Conservation (phyloP, 129 eudicot genomes). For the Gnaphalium uliginosum region DNA sequence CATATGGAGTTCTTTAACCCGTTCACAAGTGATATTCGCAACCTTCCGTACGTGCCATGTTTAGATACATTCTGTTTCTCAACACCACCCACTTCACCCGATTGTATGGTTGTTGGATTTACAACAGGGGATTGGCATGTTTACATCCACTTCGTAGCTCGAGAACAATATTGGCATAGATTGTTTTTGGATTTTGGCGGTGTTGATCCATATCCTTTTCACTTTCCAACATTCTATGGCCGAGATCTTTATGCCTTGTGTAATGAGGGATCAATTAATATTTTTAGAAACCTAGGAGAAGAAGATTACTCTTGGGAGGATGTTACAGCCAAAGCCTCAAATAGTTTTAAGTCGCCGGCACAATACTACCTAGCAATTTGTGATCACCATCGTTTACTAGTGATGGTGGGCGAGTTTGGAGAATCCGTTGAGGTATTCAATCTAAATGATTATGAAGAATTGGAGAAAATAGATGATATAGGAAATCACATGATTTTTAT, state of each 20-base stretch:
- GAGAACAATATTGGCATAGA: neutral
- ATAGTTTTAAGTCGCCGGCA: neutral
- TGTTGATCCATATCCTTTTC: too few relatives aligned
- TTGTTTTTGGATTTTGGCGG: neutral
- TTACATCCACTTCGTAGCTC: neutral
- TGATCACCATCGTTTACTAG: neutral
- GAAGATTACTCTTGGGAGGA: neutral
- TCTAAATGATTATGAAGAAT: neutral
- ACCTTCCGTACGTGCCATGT: neutral
- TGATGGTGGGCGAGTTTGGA: neutral
- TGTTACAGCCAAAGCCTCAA: neutral
- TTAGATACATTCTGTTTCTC: neutral
- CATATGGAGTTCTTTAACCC: too few relatives aligned
- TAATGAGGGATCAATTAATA: neutral
- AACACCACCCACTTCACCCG: neutral
- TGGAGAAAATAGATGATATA: conserved; percentile 1
- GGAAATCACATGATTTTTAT: conserved; percentile 22
- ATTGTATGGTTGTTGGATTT: neutral
- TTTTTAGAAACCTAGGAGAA: neutral
- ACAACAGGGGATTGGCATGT: neutral
- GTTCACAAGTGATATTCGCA: neutral
- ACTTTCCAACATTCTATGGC: neutral
- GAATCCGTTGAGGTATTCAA: neutral
- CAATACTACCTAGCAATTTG: neutral
- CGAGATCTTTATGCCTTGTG: neutral